Evolutionary conservation across 164 flowering plant genomes (phyloP).

Genomic region (Warburgia ugandensis): DNA sequence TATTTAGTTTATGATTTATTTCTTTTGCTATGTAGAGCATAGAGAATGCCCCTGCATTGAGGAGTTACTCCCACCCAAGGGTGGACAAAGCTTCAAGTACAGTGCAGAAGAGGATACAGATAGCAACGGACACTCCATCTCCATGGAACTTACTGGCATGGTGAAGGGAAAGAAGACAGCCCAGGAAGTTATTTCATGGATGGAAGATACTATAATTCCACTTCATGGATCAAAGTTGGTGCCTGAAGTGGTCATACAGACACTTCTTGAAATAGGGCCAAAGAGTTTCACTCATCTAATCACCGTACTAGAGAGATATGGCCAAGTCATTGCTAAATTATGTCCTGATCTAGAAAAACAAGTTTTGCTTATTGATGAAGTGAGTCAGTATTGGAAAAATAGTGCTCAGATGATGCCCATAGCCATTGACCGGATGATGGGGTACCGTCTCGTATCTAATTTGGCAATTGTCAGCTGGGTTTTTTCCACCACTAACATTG

Average conservation of each 20-base stretch:
- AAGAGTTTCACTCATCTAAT: constrained; percentile 97
- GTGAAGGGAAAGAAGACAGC: constrained; percentile 66
- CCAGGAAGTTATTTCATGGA: constrained; percentile 74
- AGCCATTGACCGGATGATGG: constrained; percentile 97
- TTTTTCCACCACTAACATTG: constrained; percentile 65
- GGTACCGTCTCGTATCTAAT: constrained; percentile 88
- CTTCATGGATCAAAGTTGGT: constrained; percentile 60
- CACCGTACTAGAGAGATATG: constrained; percentile 95
- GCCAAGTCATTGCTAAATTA: constrained; percentile 74
- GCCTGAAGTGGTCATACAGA: constrained; percentile 64
- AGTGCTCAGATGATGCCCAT: constrained; percentile 84
- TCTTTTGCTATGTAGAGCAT: constrained; percentile 46
- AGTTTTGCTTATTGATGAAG: constrained; percentile 67
- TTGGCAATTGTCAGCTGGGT: constrained; percentile 91
- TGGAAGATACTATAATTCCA: constrained; percentile 77
- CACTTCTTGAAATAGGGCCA: constrained; percentile 93
- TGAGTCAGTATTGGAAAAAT: constrained; percentile 79
- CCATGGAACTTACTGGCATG: constrained; percentile 63
- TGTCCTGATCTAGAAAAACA: constrained; percentile 85
- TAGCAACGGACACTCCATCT: constrained; percentile 40
- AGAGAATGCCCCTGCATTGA: constrained; percentile 88
- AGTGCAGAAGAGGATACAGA: constrained; percentile 48
- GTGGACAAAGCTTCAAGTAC: constrained; percentile 56
- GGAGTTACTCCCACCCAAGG: constrained; percentile 91
- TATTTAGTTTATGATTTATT: background rate